Percentiles rank a stretch among this genome's conserved stretches.
Conservation (phyloP, 129 eudicot genomes). For the Kitagawia praeruptora region DNA sequence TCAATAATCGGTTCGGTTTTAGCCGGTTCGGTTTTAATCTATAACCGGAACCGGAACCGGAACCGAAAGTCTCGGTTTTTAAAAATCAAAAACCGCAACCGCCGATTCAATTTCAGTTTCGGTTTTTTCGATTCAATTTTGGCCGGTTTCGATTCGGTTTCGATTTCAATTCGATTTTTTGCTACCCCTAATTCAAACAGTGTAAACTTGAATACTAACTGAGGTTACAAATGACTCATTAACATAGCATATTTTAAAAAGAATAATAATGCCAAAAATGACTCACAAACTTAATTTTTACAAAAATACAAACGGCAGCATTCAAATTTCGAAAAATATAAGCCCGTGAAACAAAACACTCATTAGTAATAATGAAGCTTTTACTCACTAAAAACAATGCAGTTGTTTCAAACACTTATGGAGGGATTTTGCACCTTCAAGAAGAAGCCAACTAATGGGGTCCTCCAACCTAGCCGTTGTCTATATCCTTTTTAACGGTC, state of each 20-base stretch:
- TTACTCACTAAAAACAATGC: neutral
- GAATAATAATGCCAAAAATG: neutral
- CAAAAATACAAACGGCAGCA: neutral
- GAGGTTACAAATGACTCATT: neutral
- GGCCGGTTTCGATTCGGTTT: too few species aligned
- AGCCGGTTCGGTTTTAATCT: too few species aligned
- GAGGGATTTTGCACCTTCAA: neutral
- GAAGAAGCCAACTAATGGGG: neutral
- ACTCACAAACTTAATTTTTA: neutral
- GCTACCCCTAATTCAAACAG: too few species aligned
- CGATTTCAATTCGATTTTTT: too few species aligned
- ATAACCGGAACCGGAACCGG: too few species aligned
- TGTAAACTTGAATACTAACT: neutral
- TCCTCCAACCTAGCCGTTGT: conserved; percentile 29
- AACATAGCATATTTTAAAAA: neutral
- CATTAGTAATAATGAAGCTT: neutral
- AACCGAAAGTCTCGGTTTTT: too few species aligned
- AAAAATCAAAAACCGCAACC: too few species aligned
- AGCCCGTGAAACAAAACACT: neutral
- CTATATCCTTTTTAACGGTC: conserved; percentile 16
- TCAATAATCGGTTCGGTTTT: too few species aligned
- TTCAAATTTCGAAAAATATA: conserved; percentile 4
- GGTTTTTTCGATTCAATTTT: too few species aligned
- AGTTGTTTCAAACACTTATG: neutral
- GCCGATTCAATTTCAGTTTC: too few species aligned